Conservation (phyloP, 2,329 filamentous ascomycete genomes). For the Aspergillus sp. region DNA sequence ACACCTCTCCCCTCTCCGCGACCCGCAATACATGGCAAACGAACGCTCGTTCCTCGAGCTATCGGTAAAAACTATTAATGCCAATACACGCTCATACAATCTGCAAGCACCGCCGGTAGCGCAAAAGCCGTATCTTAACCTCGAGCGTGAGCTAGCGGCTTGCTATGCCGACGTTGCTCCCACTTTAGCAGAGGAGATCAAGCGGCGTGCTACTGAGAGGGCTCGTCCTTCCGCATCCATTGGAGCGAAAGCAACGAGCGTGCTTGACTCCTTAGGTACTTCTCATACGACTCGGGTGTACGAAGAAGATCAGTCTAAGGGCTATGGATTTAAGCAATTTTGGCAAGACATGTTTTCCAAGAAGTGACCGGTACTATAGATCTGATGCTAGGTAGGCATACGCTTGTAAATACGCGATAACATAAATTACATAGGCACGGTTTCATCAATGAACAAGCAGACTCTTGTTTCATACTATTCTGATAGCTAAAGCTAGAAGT, state of each 20-base stretch:
- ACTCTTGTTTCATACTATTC: neutral
- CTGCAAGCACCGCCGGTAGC: constrained; percentile 89
- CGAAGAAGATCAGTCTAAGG: constrained; percentile 69
- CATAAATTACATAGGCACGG: neutral
- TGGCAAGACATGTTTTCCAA: constrained; percentile 75
- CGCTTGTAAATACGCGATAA: neutral
- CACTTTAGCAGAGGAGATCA: constrained; percentile 69
- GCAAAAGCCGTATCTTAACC: constrained; percentile 86
- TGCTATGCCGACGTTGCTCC: constrained; percentile 89
- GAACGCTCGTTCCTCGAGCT: constrained; percentile 75
- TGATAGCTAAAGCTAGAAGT: neutral
- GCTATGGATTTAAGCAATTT: constrained; percentile 84
- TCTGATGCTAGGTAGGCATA: too few species aligned
- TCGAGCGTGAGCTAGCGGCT: constrained; percentile 75
- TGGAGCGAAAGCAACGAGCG: constrained; percentile 42
- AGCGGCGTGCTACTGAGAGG: constrained; percentile 60
- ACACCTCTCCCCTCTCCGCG: constrained; percentile 68
- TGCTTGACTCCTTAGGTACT: constrained; percentile 63
- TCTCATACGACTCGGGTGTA: constrained; percentile 58
- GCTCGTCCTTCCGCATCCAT: constrained; percentile 39
- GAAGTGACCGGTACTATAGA: constrained; percentile 2
- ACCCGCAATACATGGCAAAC: constrained; percentile 70
- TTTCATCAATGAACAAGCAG: neutral
- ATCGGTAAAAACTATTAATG: constrained; percentile 75
- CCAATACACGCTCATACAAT: constrained; percentile 83